Base-by-base conservation (phyloP, 768 basidiomycete genomes). In the Tylopilus vinaceipallidus region DNA sequence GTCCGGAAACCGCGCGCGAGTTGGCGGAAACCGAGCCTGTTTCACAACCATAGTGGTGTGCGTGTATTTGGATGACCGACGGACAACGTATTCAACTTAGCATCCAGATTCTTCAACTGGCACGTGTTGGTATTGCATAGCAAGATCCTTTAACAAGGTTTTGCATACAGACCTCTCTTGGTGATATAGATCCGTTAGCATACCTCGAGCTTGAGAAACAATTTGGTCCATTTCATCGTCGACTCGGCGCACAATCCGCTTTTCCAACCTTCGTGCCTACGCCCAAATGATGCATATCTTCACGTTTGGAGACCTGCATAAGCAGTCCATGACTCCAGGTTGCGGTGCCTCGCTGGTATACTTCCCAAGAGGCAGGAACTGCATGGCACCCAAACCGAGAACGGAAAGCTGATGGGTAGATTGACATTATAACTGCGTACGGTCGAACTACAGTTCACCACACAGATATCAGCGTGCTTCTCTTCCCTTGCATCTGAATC, bases 1-100 rank as follows among this genome's bases (percentile, higher is more conserved):
- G 88, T 58, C 88, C 88, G 7, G 81, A 83, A 61, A 74, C 73
- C 14, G 82, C 84, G 66, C 79, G 77, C 43, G 78, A 80, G 49
- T 50, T 72, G 33, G 63, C 55, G 5, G 64, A 64, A 39, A 39
- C 53, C 42, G 44, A 47, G 44, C 17, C 35, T 11, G 33, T 38
- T 35, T 13, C 14, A 37, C 49, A 42, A 38, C 33, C 24, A 3
- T 59, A 29, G 27, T 11, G 14, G 47, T 49, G 38, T 38, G 34
- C 44, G 26, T 39, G 35, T 39, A 35, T 24, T 42, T 29, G 6
- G 42, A 30, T 23, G 29, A 35, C 10, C 8, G 19, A 29, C 42
- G 13, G 29, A 19, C 9, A 29, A 14, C 17, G 10, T 20, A 17
- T 38, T 43, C n/a, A n/a, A n/a, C n/a, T 41, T 16, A 17, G n/a